phyloP scores from a whole-genome alignment of 116 monocot genomes.

The Zostera marina region DNA sequence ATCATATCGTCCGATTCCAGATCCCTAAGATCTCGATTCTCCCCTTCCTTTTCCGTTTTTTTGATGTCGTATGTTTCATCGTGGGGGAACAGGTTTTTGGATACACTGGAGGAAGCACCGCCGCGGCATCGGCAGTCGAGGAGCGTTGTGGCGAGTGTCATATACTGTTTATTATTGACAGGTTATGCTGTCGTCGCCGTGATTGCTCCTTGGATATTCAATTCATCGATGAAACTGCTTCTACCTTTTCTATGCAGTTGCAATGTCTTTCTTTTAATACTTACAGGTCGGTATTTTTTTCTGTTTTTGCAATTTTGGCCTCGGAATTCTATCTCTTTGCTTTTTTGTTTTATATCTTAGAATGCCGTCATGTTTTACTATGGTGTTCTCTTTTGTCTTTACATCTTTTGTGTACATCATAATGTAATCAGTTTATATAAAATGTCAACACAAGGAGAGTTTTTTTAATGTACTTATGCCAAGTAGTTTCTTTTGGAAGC shows the following conservation, averaged over 20 bases:
- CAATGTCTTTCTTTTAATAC: conserved; percentile 53
- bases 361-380: too few relatives aligned
- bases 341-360: too few relatives aligned
- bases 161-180: conserved; percentile 84
- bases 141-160: conserved; percentile 50
- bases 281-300: conserved; percentile 6
- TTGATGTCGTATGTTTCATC: background rate
- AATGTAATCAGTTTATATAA: too few relatives aligned
- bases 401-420: too few relatives aligned
- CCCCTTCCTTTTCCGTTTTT: background rate
- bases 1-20: background rate
- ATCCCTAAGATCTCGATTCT: background rate
- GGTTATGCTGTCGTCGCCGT: conserved; percentile 67
- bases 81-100: conserved; percentile 45
- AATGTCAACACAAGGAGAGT: too few relatives aligned
- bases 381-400: too few relatives aligned
- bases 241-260: conserved; percentile 74
- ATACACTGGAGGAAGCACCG: conserved; percentile 69
- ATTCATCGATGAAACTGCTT: conserved; percentile 38
- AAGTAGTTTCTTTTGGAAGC: too few relatives aligned
- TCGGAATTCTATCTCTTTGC: too few relatives aligned
- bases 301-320: background rate
- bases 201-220: conserved; percentile 87
- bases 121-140: conserved; percentile 53
- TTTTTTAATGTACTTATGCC: too few relatives aligned